These are phyloP conservation scores for Chlamydomonas sp. DNA, from an alignment of 139 green algal genomes.

Conservation along the genomic window DNA sequence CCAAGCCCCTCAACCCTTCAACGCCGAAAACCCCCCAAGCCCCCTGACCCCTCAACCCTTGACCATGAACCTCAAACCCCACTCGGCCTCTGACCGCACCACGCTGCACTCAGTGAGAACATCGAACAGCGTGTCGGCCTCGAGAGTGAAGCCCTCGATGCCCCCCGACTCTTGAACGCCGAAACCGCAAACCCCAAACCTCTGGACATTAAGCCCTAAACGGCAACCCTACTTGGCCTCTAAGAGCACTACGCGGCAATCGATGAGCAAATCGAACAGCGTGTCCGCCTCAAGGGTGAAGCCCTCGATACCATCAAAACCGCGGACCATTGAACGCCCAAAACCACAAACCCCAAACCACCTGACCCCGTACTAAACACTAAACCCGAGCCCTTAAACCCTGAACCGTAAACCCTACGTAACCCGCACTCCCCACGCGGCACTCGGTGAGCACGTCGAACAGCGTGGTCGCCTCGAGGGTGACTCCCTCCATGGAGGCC, in stretches of 20 bases:
- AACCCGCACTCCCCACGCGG: constrained; percentile 15
- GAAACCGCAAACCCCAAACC: constrained; percentile 23
- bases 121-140: constrained; percentile 36
- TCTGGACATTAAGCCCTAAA: too few species aligned
- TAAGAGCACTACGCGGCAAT: constrained; percentile 20
- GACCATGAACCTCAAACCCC: too few species aligned
- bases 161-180: constrained; percentile 45
- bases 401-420: too few species aligned
- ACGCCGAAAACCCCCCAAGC: too few species aligned
- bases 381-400: too few species aligned
- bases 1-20: too few species aligned
- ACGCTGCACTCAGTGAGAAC: constrained; percentile 34
- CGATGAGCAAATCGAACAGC: constrained; percentile 42
- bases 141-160: constrained; percentile 38
- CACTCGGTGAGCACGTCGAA: constrained; percentile 20
- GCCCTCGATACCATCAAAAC: too few species aligned
- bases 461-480: constrained; percentile 5
- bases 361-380: not conserved
- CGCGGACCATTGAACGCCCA: too few species aligned
- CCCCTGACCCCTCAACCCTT: too few species aligned
- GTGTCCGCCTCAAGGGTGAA: constrained; percentile 9
- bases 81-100: constrained; percentile 13
- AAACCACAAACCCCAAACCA: too few species aligned
- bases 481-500: too few species aligned
- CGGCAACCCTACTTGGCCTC: too few species aligned